Percentiles rank a stretch among this genome's conserved stretches.
Evolutionary conservation across 306 rosid species (phyloP).

Genomic region (Castanospermum australe): DNA sequence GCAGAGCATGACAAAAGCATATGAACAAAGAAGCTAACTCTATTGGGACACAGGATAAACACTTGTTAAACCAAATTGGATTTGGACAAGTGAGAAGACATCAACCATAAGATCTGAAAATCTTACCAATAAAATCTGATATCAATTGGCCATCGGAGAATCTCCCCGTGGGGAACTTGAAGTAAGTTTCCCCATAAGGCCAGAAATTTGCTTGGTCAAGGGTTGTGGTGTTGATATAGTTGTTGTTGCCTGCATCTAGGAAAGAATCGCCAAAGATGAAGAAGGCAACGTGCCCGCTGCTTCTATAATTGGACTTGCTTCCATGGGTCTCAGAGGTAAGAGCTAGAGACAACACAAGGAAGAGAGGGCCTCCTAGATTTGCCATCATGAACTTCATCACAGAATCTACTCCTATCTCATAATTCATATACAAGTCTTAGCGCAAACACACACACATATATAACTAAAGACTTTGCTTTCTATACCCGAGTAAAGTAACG

Average conservation of each 20-base stretch:
- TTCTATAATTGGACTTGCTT: constrained; percentile 10
- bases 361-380: constrained; percentile 24
- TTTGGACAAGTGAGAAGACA: constrained; percentile 29
- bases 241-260: constrained; percentile 94
- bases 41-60: constrained; percentile 19
- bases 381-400: constrained; percentile 28
- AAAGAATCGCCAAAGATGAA: constrained; percentile 89
- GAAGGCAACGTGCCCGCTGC: constrained; percentile 32
- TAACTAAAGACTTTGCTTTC: too few species aligned
- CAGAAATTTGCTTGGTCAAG: constrained; percentile 92
- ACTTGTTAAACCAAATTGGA: constrained; percentile 41
- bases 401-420: neutral
- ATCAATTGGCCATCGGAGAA: constrained; percentile 88
- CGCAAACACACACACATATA: neutral
- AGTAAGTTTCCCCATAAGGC: constrained; percentile 85
- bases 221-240: constrained; percentile 84
- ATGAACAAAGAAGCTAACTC: neutral
- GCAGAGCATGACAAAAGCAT: neutral
- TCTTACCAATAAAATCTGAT: constrained; percentile 72
- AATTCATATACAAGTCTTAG: neutral
- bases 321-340: constrained; percentile 19
- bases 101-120: constrained; percentile 17
- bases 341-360: constrained; percentile 20
- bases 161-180: constrained; percentile 81
- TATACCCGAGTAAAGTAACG: neutral